phyloP scores from a whole-genome alignment of 345 rosid species.

The Melaleuca quinquenervia region DNA sequence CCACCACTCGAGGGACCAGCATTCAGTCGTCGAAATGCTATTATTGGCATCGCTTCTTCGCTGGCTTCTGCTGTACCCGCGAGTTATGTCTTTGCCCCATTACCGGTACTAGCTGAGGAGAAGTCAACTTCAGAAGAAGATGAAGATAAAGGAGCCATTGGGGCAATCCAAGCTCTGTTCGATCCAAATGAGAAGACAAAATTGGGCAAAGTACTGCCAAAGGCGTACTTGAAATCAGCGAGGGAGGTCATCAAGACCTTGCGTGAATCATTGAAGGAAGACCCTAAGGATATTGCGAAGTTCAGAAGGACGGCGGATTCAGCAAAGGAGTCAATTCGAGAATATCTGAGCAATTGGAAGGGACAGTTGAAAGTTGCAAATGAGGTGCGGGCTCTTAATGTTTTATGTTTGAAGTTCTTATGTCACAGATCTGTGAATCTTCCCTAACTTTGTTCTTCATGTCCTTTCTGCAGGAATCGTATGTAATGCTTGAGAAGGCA shows the following conservation, averaged over 20 bases:
- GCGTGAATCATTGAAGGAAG: slow-evolving; percentile 70
- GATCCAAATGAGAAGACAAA: slow-evolving; percentile 76
- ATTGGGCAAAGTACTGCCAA: slow-evolving; percentile 69
- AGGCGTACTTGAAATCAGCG: slow-evolving; percentile 83
- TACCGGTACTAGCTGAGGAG: slow-evolving; percentile 27
- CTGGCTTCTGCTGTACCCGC: slow-evolving; percentile 18
- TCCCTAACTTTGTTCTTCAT: background rate
- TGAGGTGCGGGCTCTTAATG: slow-evolving; percentile 24
- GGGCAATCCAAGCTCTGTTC: slow-evolving; percentile 55
- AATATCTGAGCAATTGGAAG: slow-evolving; percentile 72
- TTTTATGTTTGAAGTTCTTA: background rate
- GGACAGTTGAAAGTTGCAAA: slow-evolving; percentile 42
- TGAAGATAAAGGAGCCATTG: slow-evolving; percentile 44
- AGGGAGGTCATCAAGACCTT: slow-evolving; percentile 73
- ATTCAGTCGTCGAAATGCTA: slow-evolving; percentile 21
- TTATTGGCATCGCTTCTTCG: slow-evolving; percentile 13
- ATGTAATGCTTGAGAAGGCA: slow-evolving; percentile 67
- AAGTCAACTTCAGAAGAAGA: slow-evolving; percentile 14
- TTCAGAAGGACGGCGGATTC: slow-evolving; percentile 86
- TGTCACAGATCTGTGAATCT: background rate
- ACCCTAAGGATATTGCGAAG: slow-evolving; percentile 53
- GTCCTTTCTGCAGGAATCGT: slow-evolving; percentile 54
- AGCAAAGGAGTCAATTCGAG: slow-evolving; percentile 80
- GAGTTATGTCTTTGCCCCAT: slow-evolving; percentile 11
- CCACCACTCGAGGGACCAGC: slow-evolving; percentile 5